Percentiles rank a stretch among this genome's conserved stretches.
Conservation (phyloP, 1,139 yeast genomes). For the Tardiomyces digboiensis region DNA sequence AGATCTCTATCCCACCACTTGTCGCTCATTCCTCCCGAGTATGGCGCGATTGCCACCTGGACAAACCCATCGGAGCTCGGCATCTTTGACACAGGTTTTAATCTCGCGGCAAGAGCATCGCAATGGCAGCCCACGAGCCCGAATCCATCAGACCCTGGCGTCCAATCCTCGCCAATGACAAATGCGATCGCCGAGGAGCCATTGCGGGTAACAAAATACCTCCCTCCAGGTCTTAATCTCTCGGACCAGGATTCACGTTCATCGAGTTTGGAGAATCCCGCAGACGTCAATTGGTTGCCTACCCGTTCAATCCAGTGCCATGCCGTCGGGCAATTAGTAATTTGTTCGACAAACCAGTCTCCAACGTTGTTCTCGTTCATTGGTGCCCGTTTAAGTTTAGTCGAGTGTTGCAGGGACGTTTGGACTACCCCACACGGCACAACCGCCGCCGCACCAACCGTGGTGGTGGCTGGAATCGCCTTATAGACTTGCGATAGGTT, state of each 20-base stretch:
- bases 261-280: slow-evolving; percentile 53
- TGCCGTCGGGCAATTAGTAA: slow-evolving; percentile 52
- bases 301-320: slow-evolving; percentile 75
- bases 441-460: too few species aligned
- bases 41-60: slow-evolving; percentile 82
- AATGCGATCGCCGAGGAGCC: slow-evolving; percentile 78
- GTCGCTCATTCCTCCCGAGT: slow-evolving; percentile 67
- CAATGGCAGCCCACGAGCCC: slow-evolving; percentile 87
- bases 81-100: slow-evolving; percentile 74
- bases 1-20: slow-evolving; percentile 86
- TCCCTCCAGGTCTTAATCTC: slow-evolving; percentile 41
- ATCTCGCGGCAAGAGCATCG: slow-evolving; percentile 58
- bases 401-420: too few species aligned
- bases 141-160: slow-evolving; percentile 59
- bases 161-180: slow-evolving; percentile 53
- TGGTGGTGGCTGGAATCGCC: too few species aligned
- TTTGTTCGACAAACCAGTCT: background rate
- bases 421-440: too few species aligned
- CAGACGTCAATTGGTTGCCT: slow-evolving; percentile 17
- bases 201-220: slow-evolving; percentile 67
- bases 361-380: background rate
- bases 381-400: background rate
- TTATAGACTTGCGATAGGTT: too few species aligned
- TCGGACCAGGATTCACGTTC: slow-evolving; percentile 62
- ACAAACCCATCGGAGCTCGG: slow-evolving; percentile 56